Conservation (phyloP, 2,329 filamentous ascomycete species). For the Zasmidium citrigriseum region DNA sequence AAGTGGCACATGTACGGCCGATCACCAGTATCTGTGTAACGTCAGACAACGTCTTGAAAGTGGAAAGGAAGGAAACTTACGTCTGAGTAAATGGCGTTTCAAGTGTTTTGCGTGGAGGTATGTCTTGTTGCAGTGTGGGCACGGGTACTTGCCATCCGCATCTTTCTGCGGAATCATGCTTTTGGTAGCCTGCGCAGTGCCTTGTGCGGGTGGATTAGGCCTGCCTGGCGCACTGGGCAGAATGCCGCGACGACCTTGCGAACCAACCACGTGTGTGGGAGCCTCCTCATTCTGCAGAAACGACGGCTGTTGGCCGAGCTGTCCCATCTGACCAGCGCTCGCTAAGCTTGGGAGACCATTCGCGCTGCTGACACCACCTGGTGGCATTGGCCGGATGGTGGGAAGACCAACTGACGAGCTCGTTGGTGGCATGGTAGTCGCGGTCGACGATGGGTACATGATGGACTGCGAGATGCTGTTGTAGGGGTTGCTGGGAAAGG, state of each 20-base stretch:
- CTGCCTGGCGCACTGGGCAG: slow-evolving; percentile 86
- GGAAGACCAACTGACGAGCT: slow-evolving; percentile 35
- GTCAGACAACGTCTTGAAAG: slow-evolving; percentile 36
- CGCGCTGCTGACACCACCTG: slow-evolving; percentile 39
- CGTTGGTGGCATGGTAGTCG: slow-evolving; percentile 30
- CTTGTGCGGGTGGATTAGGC: slow-evolving; percentile 71
- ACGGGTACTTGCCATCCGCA: slow-evolving; percentile 96
- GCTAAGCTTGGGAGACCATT: slow-evolving; percentile 39
- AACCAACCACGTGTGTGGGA: slow-evolving; percentile 90
- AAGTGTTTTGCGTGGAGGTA: slow-evolving; percentile 97
- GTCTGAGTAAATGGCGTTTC: slow-evolving; percentile 91
- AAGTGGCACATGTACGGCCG: slow-evolving; percentile 97
- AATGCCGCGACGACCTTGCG: slow-evolving; percentile 88
- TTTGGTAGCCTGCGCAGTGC: slow-evolving; percentile 62
- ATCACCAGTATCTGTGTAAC: slow-evolving; percentile 80
- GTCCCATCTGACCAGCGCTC: slow-evolving; percentile 27
- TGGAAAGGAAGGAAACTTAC: slow-evolving; percentile 61
- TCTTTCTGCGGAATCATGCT: slow-evolving; percentile 91
- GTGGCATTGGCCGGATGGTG: slow-evolving; percentile 43
- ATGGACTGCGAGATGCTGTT: slow-evolving; percentile 30
- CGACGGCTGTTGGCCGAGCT: slow-evolving; percentile 35
- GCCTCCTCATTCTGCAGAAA: slow-evolving; percentile 44
- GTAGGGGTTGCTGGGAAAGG: slow-evolving; percentile 32
- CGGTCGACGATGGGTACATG: slow-evolving; percentile 35
- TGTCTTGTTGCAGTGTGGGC: slow-evolving; percentile 96